These are phyloP conservation scores for Leccinum insigne DNA, from an alignment of 1,284 basidiomycete genomes.

Conservation along the genomic window DNA sequence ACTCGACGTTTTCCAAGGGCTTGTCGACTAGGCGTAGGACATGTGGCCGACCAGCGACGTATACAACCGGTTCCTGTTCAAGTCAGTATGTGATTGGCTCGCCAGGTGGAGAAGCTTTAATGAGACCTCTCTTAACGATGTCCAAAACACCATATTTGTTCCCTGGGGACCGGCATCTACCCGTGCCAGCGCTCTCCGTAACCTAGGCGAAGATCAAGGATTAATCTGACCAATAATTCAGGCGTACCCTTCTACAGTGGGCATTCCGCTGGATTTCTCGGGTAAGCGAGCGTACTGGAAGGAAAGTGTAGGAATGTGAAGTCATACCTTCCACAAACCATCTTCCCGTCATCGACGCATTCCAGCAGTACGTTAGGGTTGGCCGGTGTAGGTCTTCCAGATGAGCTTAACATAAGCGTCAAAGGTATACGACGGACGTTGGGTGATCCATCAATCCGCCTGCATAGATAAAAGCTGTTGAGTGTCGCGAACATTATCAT, in stretches of 20 bases:
- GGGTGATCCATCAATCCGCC: constrained; percentile 90
- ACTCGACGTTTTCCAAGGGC: constrained; percentile 94
- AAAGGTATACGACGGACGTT: constrained; percentile 87
- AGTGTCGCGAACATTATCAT: not conserved
- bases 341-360: constrained; percentile 49
- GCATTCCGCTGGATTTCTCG: constrained; percentile 70
- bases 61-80: constrained; percentile 89
- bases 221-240: not conserved
- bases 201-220: constrained; percentile 42
- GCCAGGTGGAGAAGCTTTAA: not conserved
- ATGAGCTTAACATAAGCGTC: constrained; percentile 45
- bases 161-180: constrained; percentile 81
- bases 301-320: not conserved
- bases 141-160: constrained; percentile 81
- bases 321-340: constrained; percentile 81
- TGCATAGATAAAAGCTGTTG: constrained; percentile 31
- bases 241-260: constrained; percentile 79
- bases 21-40: constrained; percentile 91
- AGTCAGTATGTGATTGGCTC: constrained; percentile 8
- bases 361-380: constrained; percentile 38
- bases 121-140: constrained; percentile 81
- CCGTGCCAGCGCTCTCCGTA: constrained; percentile 80
- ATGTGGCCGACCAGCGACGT: constrained; percentile 88
- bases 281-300: constrained; percentile 9
- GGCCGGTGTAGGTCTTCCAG: constrained; percentile 34